Evolutionary conservation across 73 alveolate genomes (phyloP).

Genomic region (Symbiodinium pilosum): DNA sequence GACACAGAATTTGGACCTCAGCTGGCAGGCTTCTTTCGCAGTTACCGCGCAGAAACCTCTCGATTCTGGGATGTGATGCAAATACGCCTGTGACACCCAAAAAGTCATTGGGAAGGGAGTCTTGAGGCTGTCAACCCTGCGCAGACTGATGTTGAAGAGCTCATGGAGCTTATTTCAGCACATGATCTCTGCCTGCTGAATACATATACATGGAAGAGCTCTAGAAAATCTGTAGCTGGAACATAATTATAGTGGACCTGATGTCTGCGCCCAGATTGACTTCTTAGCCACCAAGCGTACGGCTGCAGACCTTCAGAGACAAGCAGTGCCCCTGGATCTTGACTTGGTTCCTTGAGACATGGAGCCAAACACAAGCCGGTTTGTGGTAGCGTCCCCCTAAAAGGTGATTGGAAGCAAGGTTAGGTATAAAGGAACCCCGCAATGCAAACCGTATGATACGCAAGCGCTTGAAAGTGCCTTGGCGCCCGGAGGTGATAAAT

Average conservation of each 20-base stretch:
- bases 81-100: neutral
- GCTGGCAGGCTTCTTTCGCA: neutral
- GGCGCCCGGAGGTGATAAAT: neutral
- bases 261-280: neutral
- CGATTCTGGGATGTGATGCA: neutral
- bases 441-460: neutral
- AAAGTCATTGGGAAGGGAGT: too few relatives aligned
- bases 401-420: neutral
- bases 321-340: neutral
- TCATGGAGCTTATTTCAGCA: neutral
- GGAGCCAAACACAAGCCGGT: neutral
- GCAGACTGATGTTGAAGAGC: neutral
- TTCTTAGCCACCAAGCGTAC: neutral
- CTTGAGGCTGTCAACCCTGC: too few relatives aligned
- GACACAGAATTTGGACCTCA: neutral
- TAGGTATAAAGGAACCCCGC: neutral
- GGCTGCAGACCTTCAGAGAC: neutral
- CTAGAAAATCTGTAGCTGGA: neutral
- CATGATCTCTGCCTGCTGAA: neutral
- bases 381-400: neutral
- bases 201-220: neutral
- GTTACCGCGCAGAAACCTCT: neutral
- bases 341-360: neutral
- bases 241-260: neutral
- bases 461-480: neutral